A percentile compares a stretch with the other conserved stretches of the same genome.
These are phyloP conservation scores for Syncephalis fuscata DNA, from an alignment of 371 early-diverging fungal genomes.

Conservation along the genomic window DNA sequence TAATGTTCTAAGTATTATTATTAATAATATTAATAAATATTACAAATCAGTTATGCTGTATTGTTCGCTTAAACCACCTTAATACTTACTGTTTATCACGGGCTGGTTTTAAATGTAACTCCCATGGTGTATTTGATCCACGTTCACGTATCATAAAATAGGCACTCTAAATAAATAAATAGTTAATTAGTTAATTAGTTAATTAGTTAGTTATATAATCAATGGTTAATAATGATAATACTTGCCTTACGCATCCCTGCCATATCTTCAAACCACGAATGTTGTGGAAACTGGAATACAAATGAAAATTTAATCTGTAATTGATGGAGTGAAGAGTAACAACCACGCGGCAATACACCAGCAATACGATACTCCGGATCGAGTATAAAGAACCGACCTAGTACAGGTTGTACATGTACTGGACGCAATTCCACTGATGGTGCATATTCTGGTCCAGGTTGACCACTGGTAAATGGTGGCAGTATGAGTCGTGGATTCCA, in stretches of 20 bases:
- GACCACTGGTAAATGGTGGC: too few relatives aligned
- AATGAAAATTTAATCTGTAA: slow-evolving; percentile 23
- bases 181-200: too few relatives aligned
- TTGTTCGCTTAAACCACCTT: background rate
- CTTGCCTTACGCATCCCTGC: slow-evolving; percentile 23
- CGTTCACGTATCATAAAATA: slow-evolving; percentile 24
- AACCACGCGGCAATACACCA: slow-evolving; percentile 30
- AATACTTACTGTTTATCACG: slow-evolving; percentile 34
- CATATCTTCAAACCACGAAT: slow-evolving; percentile 28
- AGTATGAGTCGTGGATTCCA: too few relatives aligned
- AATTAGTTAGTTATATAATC: too few relatives aligned
- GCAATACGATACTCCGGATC: slow-evolving; percentile 26
- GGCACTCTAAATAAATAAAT: slow-evolving; percentile 17
- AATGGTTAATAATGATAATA: background rate
- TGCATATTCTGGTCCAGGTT: too few relatives aligned
- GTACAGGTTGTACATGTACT: background rate
- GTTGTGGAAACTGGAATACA: slow-evolving; percentile 36
- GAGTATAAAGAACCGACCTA: slow-evolving; percentile 13
- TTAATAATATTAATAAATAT: background rate
- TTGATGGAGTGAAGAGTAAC: slow-evolving; percentile 31
- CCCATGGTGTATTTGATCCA: slow-evolving; percentile 33
- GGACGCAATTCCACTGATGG: too few relatives aligned
- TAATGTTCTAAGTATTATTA: slow-evolving; percentile 14
- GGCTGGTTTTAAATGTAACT: slow-evolving; percentile 51
- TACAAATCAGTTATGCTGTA: background rate